Evolutionary conservation across 345 rosid species (phyloP), one percentile per base, ranked within the genome.

Genomic region (Populus euphratica): DNA sequence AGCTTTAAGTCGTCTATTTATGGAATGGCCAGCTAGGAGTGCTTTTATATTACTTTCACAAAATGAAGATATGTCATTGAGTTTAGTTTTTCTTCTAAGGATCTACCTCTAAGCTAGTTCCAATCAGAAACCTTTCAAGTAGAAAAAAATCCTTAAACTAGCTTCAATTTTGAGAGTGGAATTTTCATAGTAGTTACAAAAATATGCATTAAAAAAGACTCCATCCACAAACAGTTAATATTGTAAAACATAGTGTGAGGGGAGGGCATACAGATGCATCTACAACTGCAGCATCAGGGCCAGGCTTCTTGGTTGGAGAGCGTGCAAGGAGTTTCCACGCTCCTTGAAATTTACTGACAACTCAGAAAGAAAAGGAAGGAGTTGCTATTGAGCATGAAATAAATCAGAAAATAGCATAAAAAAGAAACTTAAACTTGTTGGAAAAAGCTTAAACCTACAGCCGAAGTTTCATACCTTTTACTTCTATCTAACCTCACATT

Each of bases 291-390:
- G 79, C 70, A 72, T 85, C 86, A 17, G 86, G 71, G 66, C 41
- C 85, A 79, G 85, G 78, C 75, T 85, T 88, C 81, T 81, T 83
- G 56, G 69, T 67, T 75, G 88, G 82, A 78, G 85, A 72, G 77
- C 68, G 84, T 38, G 18, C 76, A 74, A 89, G 83, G 85, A 86
- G 77, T 81, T 86, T 87, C 93, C 93, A 91, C 59, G 86, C 75
- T 80, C 96, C 93, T 83, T 80, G 87, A 80, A 87, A 85, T 81
- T 76, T 85, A 71, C 89, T 80, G 83, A 61, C 72, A 85, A 75
- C 69, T 77, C 84, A 54, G 70, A 71, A 61, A 44, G 44, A 59
- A 76, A 41, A 54, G 68, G 65, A 23, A 56, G 38, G 21, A 54
- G 72, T 56, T 27, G 20, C 43, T 21, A 68, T 68, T 77, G 27